Conservation (phyloP, 2,329 filamentous ascomycete genomes). For the Hymenoscyphus scutula region DNA sequence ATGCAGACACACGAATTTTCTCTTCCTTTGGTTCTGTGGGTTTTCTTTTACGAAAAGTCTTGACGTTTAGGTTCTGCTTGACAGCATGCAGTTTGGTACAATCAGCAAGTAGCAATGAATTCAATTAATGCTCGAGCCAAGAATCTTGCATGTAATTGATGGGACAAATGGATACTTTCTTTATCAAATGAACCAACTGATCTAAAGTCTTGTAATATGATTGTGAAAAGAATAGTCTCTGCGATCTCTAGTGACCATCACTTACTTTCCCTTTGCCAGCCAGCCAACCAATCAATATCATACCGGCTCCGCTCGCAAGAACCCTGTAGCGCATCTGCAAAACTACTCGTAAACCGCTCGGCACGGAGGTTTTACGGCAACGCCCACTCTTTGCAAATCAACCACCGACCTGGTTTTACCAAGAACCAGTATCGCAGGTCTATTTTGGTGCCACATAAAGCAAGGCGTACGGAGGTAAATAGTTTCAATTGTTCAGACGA, state of each 20-base stretch:
- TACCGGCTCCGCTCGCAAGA: constrained; percentile 2
- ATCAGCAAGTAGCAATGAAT: not conserved
- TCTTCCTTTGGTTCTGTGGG: constrained; percentile 14
- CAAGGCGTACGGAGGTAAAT: not conserved
- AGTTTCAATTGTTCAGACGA: not conserved
- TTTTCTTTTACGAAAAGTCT: constrained; percentile 7
- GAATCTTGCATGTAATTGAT: constrained; percentile 4
- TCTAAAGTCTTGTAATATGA: no score
- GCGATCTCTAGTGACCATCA: no score
- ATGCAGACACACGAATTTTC: constrained; percentile 17
- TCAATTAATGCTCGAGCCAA: not conserved
- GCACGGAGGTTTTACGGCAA: not conserved
- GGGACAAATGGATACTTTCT: not conserved
- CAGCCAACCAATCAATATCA: not conserved
- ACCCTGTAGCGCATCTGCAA: not conserved
- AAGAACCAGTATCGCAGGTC: no score
- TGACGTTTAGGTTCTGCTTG: not conserved
- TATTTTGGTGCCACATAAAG: not conserved
- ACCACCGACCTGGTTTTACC: no score
- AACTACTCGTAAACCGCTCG: not conserved
- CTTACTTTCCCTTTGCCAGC: no score
- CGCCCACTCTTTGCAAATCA: no score
- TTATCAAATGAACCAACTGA: no score
- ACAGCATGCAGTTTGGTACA: not conserved
- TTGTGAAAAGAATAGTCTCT: not conserved